These are phyloP conservation scores for Pythium coloratum DNA, from an alignment of 352 stramenopile genomes.

Conservation along the genomic window DNA sequence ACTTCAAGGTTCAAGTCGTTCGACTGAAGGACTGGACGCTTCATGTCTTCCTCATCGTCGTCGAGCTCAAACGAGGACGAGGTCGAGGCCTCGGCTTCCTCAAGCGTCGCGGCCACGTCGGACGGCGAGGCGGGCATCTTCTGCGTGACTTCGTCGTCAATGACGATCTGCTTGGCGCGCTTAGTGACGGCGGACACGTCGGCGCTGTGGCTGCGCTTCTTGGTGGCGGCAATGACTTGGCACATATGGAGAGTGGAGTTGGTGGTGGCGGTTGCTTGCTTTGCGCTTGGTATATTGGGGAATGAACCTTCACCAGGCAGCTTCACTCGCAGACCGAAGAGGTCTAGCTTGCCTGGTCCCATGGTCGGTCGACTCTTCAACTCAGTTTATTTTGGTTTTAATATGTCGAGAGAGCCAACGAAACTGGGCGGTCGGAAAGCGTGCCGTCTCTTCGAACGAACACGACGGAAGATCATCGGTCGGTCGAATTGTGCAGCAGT, in stretches of 20 bases:
- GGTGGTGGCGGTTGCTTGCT: neutral
- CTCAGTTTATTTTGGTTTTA: slow-evolving; percentile 5
- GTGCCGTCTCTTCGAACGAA: slow-evolving; percentile 20
- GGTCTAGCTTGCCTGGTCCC: neutral
- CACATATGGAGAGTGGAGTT: slow-evolving; percentile 6
- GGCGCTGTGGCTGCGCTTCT: slow-evolving; percentile 19
- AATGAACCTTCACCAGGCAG: neutral
- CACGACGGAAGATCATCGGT: slow-evolving; percentile 26
- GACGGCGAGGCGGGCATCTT: slow-evolving; percentile 15
- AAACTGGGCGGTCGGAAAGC: slow-evolving; percentile 11
- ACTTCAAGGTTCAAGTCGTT: slow-evolving; percentile 28
- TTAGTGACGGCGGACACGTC: slow-evolving; percentile 16
- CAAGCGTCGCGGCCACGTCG: slow-evolving; percentile 12
- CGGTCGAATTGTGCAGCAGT: slow-evolving; percentile 13
- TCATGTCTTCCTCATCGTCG: neutral
- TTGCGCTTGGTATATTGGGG: neutral
- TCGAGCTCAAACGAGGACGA: slow-evolving; percentile 18
- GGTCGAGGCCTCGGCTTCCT: slow-evolving; percentile 9
- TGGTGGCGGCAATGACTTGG: slow-evolving; percentile 11
- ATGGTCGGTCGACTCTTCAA: neutral
- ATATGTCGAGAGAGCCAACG: neutral
- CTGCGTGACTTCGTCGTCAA: slow-evolving; percentile 8
- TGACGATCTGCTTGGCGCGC: slow-evolving; percentile 22
- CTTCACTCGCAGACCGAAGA: neutral
- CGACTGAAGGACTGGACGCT: slow-evolving; percentile 2